These are phyloP conservation scores for Cladorrhinum samala DNA, from an alignment of 495 filamentous ascomycete genomes.

Conservation along the genomic window DNA sequence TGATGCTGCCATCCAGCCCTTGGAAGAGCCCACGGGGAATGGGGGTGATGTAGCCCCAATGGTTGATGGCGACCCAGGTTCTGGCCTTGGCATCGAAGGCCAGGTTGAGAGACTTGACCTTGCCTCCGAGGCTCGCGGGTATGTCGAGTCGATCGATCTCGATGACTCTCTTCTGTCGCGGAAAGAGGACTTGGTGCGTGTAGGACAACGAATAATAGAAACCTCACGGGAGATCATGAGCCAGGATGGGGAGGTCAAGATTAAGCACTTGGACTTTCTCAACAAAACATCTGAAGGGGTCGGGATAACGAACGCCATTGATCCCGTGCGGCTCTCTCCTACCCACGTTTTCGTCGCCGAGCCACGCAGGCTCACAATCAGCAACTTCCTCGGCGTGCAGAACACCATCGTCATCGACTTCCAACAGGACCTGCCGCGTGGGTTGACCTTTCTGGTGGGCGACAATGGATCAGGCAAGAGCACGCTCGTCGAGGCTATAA, in stretches of 20 bases:
- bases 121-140: neutral
- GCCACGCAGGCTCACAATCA: conserved; percentile 24
- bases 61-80: neutral
- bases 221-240: conserved; percentile 9
- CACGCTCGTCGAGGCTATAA: conserved; percentile 29
- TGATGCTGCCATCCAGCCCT: conserved; percentile 10
- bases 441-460: conserved; percentile 19
- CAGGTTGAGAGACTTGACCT: neutral
- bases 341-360: conserved; percentile 22
- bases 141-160: neutral
- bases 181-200: conserved; percentile 10
- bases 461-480: conserved; percentile 16
- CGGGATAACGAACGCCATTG: conserved; percentile 8
- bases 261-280: conserved; percentile 1
- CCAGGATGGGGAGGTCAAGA: conserved; percentile 4
- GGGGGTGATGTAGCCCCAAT: neutral
- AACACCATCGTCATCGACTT: conserved; percentile 27
- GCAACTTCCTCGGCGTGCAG: conserved; percentile 31
- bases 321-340: conserved; percentile 4
- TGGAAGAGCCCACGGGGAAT: conserved; percentile 3
- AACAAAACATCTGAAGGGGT: neutral
- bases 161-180: conserved; percentile 5
- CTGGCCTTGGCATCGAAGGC: neutral
- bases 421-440: conserved; percentile 17
- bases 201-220: conserved; percentile 19